phyloP scores from a whole-genome alignment of 345 rosid genomes.

The Eucalyptus sp. region DNA sequence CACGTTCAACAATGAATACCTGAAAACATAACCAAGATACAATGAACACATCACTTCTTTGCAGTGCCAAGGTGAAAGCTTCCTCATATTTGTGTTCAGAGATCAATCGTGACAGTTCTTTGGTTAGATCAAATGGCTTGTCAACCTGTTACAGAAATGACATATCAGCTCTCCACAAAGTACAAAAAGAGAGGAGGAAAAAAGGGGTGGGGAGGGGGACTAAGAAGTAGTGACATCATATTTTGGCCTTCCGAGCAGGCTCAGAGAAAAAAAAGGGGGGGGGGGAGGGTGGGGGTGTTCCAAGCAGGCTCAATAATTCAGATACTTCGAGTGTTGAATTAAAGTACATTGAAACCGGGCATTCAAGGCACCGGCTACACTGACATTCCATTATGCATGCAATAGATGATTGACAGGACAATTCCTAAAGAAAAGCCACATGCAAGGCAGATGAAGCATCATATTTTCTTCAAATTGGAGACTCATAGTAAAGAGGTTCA shows the following conservation, averaged over 20 bases:
- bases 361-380: background rate
- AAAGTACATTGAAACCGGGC: background rate
- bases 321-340: background rate
- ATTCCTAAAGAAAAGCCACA: background rate
- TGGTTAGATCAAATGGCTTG: slow-evolving; percentile 59
- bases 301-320: background rate
- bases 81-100: slow-evolving; percentile 67
- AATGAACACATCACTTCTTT: slow-evolving; percentile 68
- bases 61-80: slow-evolving; percentile 64
- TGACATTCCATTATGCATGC: background rate
- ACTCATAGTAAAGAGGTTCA: background rate
- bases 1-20: slow-evolving; percentile 16
- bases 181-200: background rate
- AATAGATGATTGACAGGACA: background rate
- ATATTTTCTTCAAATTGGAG: background rate
- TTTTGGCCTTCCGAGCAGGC: background rate
- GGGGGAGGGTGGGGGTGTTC: background rate
- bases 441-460: background rate
- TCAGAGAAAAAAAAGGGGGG: no score
- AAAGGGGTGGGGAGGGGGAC: background rate
- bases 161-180: background rate
- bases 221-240: background rate
- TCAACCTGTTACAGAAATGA: slow-evolving; percentile 31
- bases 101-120: slow-evolving; percentile 56
- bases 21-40: slow-evolving; percentile 90